Evolutionary conservation across 108 stramenopile species (phyloP).

Genomic region (Aureococcus anophagefferens): DNA sequence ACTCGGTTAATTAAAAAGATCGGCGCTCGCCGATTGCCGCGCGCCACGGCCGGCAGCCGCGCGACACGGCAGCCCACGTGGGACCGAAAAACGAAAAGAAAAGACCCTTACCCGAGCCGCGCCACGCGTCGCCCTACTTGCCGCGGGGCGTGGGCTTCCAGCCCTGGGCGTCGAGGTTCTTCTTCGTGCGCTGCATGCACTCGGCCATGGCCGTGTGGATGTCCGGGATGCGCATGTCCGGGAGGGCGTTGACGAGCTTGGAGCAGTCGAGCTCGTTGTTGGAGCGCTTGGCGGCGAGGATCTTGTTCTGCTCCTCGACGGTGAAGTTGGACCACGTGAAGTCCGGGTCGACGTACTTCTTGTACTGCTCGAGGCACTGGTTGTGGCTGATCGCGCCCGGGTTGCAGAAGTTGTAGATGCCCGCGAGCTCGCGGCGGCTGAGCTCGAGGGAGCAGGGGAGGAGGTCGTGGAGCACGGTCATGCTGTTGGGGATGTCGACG

Average conservation of each 20-base stretch:
- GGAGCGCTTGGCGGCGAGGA: constrained; percentile 87
- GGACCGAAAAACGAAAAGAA: too few relatives aligned
- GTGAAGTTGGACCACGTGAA: constrained; percentile 96
- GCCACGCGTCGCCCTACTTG: too few relatives aligned
- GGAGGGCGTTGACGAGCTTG: constrained; percentile 83
- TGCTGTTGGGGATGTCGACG: constrained; percentile 97
- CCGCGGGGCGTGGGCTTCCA: background rate
- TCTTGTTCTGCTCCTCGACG: constrained; percentile 76
- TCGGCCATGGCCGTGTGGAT: constrained; percentile 77
- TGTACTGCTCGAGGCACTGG: constrained; percentile 91
- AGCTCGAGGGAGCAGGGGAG: constrained; percentile 86
- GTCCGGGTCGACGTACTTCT: constrained; percentile 90
- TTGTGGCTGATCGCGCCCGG: constrained; percentile 99
- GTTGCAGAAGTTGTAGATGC: constrained; percentile 99
- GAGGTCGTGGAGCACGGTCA: constrained; percentile 95
- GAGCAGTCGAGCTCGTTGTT: constrained; percentile 96
- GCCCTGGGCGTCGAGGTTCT: constrained; percentile 57
- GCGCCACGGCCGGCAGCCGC: too few relatives aligned
- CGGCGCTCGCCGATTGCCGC: too few relatives aligned
- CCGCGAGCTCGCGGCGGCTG: constrained; percentile 75
- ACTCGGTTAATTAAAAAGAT: too few relatives aligned
- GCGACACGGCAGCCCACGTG: too few relatives aligned
- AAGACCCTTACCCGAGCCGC: too few relatives aligned
- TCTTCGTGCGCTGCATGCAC: constrained; percentile 89
- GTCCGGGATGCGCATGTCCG: constrained; percentile 76